Evolutionary conservation across 2,329 filamentous ascomycete species (phyloP), one percentile per base, ranked within the genome.

Genomic region (Pseudopithomyces chartarum): DNA sequence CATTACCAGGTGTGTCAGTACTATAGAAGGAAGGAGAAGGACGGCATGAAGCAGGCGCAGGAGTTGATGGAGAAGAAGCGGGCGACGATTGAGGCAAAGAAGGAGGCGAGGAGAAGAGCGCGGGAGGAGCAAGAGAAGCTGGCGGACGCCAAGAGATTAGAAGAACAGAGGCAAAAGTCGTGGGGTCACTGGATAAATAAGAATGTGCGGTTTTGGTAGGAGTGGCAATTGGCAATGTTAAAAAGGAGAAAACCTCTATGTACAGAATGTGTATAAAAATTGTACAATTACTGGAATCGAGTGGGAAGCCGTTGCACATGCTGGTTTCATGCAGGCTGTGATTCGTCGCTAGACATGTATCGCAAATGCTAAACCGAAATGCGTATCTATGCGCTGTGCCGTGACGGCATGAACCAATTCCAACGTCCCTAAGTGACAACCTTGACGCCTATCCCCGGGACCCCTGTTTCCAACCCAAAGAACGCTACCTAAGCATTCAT

Each of bases 1-100:
- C 88, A 89, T 49, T 95, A 92, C 77, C 91, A 97, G 77, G 92
- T 90, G 69, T 98, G 94, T 78, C 87, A 92, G 69, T 88, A 87
- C 64, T 84, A 85, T 59, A 84, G 92, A 57, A 82, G 85, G 46
- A 83, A 89, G 58, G 94, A 98, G 77, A 85, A 88, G 66, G 86
- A 88, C 59, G 90, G 91, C 60, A 94, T 99, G 87, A 90, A 90
- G 74, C 83, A 92, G 62, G 90, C 90, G 3, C 89, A 96, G 54
- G 91, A 96, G 71, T 85, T 95, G 56, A 89, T 94, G 75, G 87
- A 90, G 69, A 82, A 85, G 66, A 87, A 92, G 75, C 87, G 90
- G 69, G 81, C 68, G 19, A 71, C 72, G 43, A 75, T 80, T 38
- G 79, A 79, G 61, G 74, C 74, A n/a, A 76, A 76, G 57, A 78